Evolutionary conservation across 345 rosid species (phyloP).

Genomic region (Eucalyptus albens): DNA sequence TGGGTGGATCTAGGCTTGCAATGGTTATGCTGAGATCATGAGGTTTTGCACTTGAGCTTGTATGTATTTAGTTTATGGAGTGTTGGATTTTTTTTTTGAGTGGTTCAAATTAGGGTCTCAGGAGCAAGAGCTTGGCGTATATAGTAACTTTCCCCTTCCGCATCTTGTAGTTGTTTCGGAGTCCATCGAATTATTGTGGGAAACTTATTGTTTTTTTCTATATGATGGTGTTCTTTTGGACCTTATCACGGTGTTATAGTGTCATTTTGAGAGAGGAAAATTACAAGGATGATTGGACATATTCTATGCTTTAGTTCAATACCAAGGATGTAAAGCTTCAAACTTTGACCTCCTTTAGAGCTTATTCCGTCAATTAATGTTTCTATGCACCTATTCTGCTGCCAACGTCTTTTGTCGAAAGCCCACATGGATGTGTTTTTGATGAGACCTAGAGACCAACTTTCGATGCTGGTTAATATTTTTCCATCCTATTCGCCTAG

Average conservation of each 20-base stretch:
- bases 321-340: neutral
- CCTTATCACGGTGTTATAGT: neutral
- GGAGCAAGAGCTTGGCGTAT: neutral
- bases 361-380: neutral
- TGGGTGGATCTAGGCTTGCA: neutral
- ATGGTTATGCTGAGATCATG: neutral
- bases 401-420: neutral
- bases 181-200: neutral
- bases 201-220: neutral
- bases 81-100: neutral
- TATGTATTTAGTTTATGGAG: neutral
- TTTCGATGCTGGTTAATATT: neutral
- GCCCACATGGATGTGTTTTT: neutral
- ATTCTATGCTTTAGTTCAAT: neutral
- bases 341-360: neutral
- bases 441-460: neutral
- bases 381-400: neutral
- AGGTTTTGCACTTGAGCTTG: neutral
- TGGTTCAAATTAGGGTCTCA: neutral
- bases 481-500: neutral
- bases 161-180: neutral
- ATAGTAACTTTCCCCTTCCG: neutral
- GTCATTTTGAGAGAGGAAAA: neutral
- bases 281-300: neutral
- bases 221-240: neutral